Evolutionary conservation across 148 eudicot genomes (phyloP).

Genomic region (Rhododendron mucronatum): DNA sequence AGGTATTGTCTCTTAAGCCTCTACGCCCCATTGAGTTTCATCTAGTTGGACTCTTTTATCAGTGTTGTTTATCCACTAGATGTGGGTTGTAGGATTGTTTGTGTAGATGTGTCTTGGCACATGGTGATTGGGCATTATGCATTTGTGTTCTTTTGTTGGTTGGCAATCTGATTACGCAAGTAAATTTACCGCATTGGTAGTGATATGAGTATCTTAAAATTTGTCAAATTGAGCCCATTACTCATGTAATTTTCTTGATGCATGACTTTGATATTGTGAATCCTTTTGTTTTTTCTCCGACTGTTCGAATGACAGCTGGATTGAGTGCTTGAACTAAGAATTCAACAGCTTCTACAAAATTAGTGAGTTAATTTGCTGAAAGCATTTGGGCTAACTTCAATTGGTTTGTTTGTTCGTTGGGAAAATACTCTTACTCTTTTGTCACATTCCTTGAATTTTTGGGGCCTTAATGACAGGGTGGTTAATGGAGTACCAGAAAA

Average conservation of each 20-base stretch:
- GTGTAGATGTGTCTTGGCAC: not conserved
- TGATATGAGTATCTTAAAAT: not conserved
- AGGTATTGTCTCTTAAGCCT: conserved; percentile 38
- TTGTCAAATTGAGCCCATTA: not conserved
- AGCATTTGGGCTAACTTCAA: not conserved
- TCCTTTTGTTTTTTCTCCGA: not conserved
- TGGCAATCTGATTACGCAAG: not conserved
- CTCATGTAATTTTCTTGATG: not conserved
- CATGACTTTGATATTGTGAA: not conserved
- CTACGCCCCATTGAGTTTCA: not conserved
- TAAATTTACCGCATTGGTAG: not conserved
- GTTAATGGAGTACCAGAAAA: not conserved
- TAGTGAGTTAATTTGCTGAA: not conserved
- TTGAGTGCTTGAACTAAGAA: conserved; percentile 1
- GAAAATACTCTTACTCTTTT: not conserved
- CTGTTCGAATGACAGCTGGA: not conserved
- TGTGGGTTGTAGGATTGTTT: not conserved
- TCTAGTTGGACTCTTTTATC: not conserved
- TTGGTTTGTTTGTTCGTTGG: not conserved
- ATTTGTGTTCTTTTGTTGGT: not conserved
- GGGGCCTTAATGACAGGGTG: conserved; percentile 1
- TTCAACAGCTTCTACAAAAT: not conserved
- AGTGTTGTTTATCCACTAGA: not conserved
- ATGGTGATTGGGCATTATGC: not conserved
- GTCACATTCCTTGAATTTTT: not conserved